phyloP scores from a whole-genome alignment of 495 filamentous ascomycete genomes.

The Arthonia radiata region DNA sequence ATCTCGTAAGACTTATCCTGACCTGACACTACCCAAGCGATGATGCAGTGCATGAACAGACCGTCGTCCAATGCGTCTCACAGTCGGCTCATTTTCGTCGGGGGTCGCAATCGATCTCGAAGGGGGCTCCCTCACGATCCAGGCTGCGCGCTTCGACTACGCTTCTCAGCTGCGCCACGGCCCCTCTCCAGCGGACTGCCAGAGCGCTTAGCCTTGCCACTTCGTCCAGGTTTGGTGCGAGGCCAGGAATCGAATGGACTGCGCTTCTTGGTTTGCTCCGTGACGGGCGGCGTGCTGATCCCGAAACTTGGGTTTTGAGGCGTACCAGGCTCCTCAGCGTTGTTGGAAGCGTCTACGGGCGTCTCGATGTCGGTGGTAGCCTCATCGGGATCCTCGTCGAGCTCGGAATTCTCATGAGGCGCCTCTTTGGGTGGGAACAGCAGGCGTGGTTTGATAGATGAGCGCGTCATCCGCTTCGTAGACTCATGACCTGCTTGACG shows the following conservation, averaged over 20 bases:
- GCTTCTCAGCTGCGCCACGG: not conserved
- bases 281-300: constrained; percentile 30
- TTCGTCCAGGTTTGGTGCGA: constrained; percentile 25
- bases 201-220: not conserved
- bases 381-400: constrained; percentile 22
- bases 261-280: constrained; percentile 19
- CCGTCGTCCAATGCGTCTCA: too few relatives aligned
- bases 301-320: constrained; percentile 24
- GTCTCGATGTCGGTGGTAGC: constrained; percentile 28
- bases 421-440: constrained; percentile 42
- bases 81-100: too few relatives aligned
- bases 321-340: constrained; percentile 15
- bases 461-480: constrained; percentile 35
- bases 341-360: constrained; percentile 5
- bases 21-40: too few relatives aligned
- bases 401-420: constrained; percentile 11
- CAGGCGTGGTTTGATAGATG: constrained; percentile 57
- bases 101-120: too few relatives aligned
- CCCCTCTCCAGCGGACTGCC: not conserved
- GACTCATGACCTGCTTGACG: constrained; percentile 9
- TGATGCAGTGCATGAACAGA: too few relatives aligned
- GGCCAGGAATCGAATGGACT: constrained; percentile 45
- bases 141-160: not conserved
- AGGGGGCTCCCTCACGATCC: too few relatives aligned
- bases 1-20: too few relatives aligned